These are phyloP conservation scores for Phialophora chinensis DNA, from an alignment of 2,329 filamentous ascomycete species.

Conservation along the genomic window DNA sequence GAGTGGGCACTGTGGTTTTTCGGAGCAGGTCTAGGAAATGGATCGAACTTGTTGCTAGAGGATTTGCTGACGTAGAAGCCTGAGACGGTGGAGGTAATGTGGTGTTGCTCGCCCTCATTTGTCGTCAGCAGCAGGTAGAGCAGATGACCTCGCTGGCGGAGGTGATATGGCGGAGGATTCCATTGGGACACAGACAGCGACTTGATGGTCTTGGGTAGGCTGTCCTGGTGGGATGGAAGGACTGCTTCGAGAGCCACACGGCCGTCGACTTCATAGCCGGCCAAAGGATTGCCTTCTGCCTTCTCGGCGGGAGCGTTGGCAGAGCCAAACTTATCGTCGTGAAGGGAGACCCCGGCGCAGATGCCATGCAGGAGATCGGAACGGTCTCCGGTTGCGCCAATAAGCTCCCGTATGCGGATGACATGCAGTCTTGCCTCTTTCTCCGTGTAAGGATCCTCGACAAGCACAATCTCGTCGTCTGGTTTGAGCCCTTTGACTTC, in stretches of 20 bases:
- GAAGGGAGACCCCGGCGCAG: conserved; percentile 81
- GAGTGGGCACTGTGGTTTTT: conserved; percentile 85
- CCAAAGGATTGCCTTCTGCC: conserved; percentile 60
- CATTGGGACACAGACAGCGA: conserved; percentile 85
- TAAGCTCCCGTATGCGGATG: conserved; percentile 86
- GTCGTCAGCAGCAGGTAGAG: conserved; percentile 89
- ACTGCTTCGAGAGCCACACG: conserved; percentile 72
- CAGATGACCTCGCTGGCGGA: conserved; percentile 89
- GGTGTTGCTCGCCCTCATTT: conserved; percentile 91
- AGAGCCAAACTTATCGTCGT: conserved; percentile 71
- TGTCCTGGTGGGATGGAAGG: conserved; percentile 69
- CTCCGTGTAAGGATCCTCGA: conserved; percentile 97
- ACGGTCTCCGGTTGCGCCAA: conserved; percentile 87
- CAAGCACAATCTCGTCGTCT: conserved; percentile 78
- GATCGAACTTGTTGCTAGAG: conserved; percentile 93
- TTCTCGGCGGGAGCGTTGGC: conserved; percentile 47
- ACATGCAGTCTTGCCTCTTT: conserved; percentile 97
- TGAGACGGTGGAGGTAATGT: conserved; percentile 90
- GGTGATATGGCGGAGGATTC: conserved; percentile 93
- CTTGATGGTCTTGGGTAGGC: conserved; percentile 88
- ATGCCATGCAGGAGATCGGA: conserved; percentile 87
- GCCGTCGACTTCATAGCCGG: conserved; percentile 78
- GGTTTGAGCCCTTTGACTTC: conserved; percentile 81
- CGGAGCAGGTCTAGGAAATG: conserved; percentile 76
- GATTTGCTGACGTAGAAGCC: conserved; percentile 98